phyloP scores from a whole-genome alignment of 495 filamentous ascomycete species.

The Talaromyces trachyspermus region DNA sequence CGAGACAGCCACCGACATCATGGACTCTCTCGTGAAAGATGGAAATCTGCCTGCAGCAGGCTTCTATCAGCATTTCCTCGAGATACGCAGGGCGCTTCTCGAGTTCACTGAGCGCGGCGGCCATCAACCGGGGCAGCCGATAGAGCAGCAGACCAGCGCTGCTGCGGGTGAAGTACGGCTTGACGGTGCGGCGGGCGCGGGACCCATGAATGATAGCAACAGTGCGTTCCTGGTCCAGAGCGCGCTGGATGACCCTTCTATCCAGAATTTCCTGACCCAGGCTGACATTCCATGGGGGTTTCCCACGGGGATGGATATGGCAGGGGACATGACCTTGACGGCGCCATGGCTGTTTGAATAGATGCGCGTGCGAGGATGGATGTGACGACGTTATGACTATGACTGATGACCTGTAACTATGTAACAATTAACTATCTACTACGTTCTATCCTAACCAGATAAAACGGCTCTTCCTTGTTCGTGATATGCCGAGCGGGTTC shows the following conservation, averaged over 20 bases:
- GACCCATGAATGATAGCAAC: background rate
- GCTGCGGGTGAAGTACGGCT: background rate
- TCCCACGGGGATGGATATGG: constrained; percentile 5
- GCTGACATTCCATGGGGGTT: constrained; percentile 4
- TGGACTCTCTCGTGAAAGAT: constrained; percentile 17
- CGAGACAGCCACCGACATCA: constrained; percentile 17
- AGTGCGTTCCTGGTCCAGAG: constrained; percentile 5
- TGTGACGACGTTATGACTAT: background rate
- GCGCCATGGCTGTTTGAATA: constrained; percentile 8
- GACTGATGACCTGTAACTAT: background rate
- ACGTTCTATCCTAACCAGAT: no score
- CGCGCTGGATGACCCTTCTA: constrained; percentile 1
- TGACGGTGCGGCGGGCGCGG: background rate
- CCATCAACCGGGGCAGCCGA: background rate
- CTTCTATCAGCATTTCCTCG: constrained; percentile 5
- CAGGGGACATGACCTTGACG: constrained; percentile 3
- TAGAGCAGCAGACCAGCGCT: background rate
- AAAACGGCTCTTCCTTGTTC: no score
- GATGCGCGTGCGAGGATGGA: background rate
- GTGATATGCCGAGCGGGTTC: no score
- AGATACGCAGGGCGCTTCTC: constrained; percentile 6
- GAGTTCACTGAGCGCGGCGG: background rate
- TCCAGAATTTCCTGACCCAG: constrained; percentile 3
- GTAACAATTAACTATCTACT: no score
- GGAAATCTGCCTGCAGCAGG: constrained; percentile 19